Evolutionary conservation across 352 stramenopile species (phyloP), one percentile per base, ranked within the genome.

Genomic region (Pythium brassicae): DNA sequence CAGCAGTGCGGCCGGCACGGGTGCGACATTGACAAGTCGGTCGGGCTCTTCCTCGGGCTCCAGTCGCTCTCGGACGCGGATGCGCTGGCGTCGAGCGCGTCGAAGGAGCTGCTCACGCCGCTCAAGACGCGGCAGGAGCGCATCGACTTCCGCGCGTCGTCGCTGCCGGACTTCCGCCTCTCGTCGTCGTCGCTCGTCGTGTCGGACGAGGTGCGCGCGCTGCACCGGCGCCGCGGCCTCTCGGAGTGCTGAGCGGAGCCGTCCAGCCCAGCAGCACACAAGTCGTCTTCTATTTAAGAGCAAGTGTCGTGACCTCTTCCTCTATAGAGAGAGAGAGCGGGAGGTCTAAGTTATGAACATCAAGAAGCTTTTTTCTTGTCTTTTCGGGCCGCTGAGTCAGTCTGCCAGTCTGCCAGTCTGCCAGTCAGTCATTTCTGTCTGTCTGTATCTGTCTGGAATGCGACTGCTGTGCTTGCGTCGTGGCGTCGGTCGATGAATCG

Each of bases 91-190:
- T 57, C 66, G 15, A 62, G 39, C 35, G 66, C 71, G 10, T 62
- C 65, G n/a, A 59, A 61, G 9, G 54, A 66, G 15, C 57, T 82
- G 42, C 43, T 77, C 23, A 60, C 66, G 19, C 61, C 64, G 15
- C 37, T 67, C 43, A 89, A 89, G 65, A 86, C 78, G 11, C 76
- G 76, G 37, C 74, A 87, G 55, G 78, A 89, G n/a, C 72, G 78
- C 43, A 81, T 87, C 51, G 76, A 86, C 56, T 86, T 83, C 60
- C 76, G 78, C 25, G 71, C 72, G 14, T 61, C 75, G 20, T 88
- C 77, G 22, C 84, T 88, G 77, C 73, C 77, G n/a, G 73, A 88
- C 49, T 72, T 86, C 49, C 77, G 77, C 40, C 62, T 74, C 49
- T 88, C 77, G 23, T 67, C 64, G 12, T 73, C 56, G 40, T 75